Conservation (phyloP, 495 filamentous ascomycete genomes). For the Hamigera avellanea region DNA sequence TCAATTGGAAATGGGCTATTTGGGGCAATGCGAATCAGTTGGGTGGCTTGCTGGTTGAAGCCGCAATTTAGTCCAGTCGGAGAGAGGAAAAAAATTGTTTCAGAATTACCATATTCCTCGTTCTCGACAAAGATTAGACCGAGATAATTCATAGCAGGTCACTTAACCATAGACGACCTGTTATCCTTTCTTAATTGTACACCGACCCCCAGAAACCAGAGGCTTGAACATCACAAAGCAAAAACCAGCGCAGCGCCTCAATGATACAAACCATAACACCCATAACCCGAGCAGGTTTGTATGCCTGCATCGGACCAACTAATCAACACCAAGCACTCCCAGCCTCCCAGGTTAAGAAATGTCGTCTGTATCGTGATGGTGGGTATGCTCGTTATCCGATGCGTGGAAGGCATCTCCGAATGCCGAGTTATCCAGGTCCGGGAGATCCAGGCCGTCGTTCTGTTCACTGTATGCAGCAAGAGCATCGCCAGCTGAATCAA, state of each 20-base stretch:
- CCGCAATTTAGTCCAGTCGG: too few relatives aligned
- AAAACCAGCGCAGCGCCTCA: neutral
- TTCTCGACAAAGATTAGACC: too few relatives aligned
- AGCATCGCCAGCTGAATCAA: constrained; percentile 51
- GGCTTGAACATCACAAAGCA: neutral
- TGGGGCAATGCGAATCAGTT: too few relatives aligned
- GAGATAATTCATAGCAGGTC: too few relatives aligned
- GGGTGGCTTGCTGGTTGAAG: too few relatives aligned
- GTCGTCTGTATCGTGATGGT: constrained; percentile 32
- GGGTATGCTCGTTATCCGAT: constrained; percentile 39
- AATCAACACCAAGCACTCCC: constrained; percentile 4
- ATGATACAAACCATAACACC: neutral
- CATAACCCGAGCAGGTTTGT: neutral
- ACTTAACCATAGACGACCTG: neutral
- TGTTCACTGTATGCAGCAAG: constrained; percentile 48
- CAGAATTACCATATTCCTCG: too few relatives aligned
- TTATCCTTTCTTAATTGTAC: neutral
- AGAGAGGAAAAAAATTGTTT: too few relatives aligned
- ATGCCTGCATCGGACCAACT: constrained; percentile 1
- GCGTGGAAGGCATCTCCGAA: constrained; percentile 54
- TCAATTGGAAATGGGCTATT: too few relatives aligned
- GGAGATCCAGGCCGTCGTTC: constrained; percentile 36
- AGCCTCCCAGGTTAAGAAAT: constrained; percentile 27
- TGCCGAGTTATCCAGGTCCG: constrained; percentile 45
- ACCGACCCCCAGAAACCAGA: neutral